Evolutionary conservation across 2,329 filamentous ascomycete genomes (phyloP).

Genomic region (Diaporthe sp.): DNA sequence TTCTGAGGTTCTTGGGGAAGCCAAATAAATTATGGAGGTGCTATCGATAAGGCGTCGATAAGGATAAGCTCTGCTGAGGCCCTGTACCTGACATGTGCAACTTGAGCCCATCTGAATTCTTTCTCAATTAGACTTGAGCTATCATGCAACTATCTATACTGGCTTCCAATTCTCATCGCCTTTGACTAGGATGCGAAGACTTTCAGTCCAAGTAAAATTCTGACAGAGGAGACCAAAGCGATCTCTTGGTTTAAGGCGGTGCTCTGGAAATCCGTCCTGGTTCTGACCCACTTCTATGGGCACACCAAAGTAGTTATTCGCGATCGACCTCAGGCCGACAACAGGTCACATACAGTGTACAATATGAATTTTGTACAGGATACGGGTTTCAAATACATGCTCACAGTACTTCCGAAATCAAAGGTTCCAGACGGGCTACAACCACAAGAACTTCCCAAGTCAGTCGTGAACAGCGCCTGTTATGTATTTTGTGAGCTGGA

Average conservation of each 20-base stretch:
- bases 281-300: background rate
- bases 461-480: background rate
- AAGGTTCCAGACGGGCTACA: background rate
- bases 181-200: background rate
- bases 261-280: too few relatives aligned
- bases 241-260: background rate
- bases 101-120: too few relatives aligned
- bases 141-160: background rate
- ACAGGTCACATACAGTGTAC: background rate
- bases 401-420: background rate
- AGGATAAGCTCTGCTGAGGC: background rate
- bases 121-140: background rate
- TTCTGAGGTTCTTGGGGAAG: background rate
- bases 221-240: background rate
- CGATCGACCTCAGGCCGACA: background rate
- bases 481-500: background rate
- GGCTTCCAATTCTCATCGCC: background rate
- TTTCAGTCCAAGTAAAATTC: background rate
- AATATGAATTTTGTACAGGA: background rate
- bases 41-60: constrained; percentile 15
- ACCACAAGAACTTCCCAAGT: background rate
- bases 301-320: background rate
- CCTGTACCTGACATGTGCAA: background rate
- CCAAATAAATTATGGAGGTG: constrained; percentile 14
- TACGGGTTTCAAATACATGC: too few relatives aligned